phyloP scores from a whole-genome alignment of 768 basidiomycete genomes.

The Calocybe gangraenosa region DNA sequence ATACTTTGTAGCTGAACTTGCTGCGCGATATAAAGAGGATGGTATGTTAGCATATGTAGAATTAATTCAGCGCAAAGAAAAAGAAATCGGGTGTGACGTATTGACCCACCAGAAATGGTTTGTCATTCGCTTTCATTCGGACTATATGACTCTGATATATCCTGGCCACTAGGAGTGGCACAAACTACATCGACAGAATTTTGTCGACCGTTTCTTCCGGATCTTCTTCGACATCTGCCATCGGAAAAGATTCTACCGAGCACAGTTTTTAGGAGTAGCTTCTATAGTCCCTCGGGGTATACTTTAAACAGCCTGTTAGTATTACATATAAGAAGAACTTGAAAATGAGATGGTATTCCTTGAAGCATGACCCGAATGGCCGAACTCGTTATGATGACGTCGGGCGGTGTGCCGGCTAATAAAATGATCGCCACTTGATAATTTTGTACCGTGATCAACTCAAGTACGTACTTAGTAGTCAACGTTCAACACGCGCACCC shows the following conservation, averaged over 20 bases:
- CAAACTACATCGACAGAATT: constrained; percentile 87
- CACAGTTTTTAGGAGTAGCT: constrained; percentile 55
- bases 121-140: constrained; percentile 15
- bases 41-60: constrained; percentile 94
- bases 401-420: neutral
- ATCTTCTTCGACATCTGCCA: constrained; percentile 80
- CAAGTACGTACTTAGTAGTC: too few species aligned
- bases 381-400: too few species aligned
- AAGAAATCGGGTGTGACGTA: constrained; percentile 84
- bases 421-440: too few species aligned
- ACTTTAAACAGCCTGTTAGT: too few species aligned
- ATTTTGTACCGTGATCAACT: too few species aligned
- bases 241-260: constrained; percentile 88
- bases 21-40: constrained; percentile 74
- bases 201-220: constrained; percentile 81
- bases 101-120: constrained; percentile 94
- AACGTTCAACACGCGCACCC: too few species aligned
- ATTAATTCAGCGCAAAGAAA: constrained; percentile 83
- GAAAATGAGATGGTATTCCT: too few species aligned
- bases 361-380: too few species aligned
- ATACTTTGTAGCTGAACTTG: constrained; percentile 60
- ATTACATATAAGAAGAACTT: too few species aligned
- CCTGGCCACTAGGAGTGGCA: constrained; percentile 65
- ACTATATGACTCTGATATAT: neutral
- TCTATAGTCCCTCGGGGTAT: neutral